These are phyloP conservation scores for Osmanthus fragrans DNA, from an alignment of 257 asterid genomes.

Conservation along the genomic window DNA sequence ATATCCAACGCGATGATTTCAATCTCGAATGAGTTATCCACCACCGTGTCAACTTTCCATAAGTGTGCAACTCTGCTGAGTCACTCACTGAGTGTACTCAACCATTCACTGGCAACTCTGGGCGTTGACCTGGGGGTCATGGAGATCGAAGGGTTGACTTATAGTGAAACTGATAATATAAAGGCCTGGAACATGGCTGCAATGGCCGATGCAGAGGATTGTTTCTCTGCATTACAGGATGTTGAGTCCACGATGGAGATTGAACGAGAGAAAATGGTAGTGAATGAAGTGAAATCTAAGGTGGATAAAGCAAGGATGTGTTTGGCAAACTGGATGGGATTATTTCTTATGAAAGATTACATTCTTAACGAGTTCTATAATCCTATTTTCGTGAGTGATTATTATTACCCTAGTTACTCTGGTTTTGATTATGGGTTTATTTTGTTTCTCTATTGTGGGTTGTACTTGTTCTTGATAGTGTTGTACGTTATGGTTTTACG, in stretches of 20 bases:
- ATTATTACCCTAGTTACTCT: background rate
- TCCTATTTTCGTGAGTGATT: background rate
- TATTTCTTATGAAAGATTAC: background rate
- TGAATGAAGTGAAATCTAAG: slow-evolving; percentile 35
- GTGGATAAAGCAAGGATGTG: slow-evolving; percentile 35
- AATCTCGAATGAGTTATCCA: background rate
- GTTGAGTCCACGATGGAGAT: background rate
- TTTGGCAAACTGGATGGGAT: slow-evolving; percentile 10
- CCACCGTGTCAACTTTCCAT: background rate
- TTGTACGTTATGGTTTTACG: slow-evolving; percentile 13
- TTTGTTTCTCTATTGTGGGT: slow-evolving; percentile 4
- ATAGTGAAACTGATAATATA: background rate
- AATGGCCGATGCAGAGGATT: background rate
- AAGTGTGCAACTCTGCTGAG: background rate
- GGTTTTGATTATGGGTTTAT: slow-evolving; percentile 18
- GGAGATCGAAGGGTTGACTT: background rate
- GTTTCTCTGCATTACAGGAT: background rate
- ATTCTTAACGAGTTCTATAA: slow-evolving; percentile 24
- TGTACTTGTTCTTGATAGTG: slow-evolving; percentile 16
- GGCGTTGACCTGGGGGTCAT: background rate
- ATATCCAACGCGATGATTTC: background rate
- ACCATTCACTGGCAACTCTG: background rate
- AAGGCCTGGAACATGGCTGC: background rate
- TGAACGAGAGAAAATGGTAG: slow-evolving; percentile 3
- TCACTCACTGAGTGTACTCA: background rate